Evolutionary conservation across 2,329 filamentous ascomycete species (phyloP), one percentile per base, ranked within the genome.

Genomic region (Pestalotiopsis sp.): DNA sequence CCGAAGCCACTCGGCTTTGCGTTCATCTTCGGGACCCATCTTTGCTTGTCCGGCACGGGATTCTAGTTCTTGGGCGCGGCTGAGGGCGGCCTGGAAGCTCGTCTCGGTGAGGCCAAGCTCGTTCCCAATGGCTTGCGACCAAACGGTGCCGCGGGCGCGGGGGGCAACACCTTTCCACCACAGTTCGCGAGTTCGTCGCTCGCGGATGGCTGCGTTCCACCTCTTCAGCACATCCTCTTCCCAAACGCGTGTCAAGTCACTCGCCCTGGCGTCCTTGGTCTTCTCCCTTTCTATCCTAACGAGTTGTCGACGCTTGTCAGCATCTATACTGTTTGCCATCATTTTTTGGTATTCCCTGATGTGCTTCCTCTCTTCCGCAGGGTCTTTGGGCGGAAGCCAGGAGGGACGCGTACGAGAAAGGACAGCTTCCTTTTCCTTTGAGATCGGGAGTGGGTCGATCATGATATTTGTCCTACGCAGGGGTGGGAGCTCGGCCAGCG

Each of bases 321-420:
- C 86, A 74, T 89, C 88, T 65, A 83, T 79, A 72, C 88, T 90
- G 59, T 83, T 83, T 0, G 85, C 86, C 91, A 95, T 93, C 92
- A 96, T 95, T 78, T 87, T 90, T 80, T 95, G 91, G 77, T 95
- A 96, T 77, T 96, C 90, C 75, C 89, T 94, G 72, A 99, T 78
- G 79, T 99, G 96, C 73, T 91, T 91, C 78, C 89, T 93, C 82
- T 99, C 96, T 79, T 99, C 96, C 66, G 92, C 92, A 2, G 94
- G 95, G 72, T 96, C 91, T 81, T 96, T 96, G 1, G 93, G 93
- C 0, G 93, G 93, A 2, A 96, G 83, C 93, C 93, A 96, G 1
- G 92, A 94, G 0, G 93, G 93, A 49, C 93, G 86, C 2, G 93
- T 96, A 20, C 93, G 87, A 27, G 92, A 94, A 25, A 96, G 84